These are phyloP conservation scores for Saturnispora zaruensis DNA, from an alignment of 805 yeast genomes.

Conservation along the genomic window DNA sequence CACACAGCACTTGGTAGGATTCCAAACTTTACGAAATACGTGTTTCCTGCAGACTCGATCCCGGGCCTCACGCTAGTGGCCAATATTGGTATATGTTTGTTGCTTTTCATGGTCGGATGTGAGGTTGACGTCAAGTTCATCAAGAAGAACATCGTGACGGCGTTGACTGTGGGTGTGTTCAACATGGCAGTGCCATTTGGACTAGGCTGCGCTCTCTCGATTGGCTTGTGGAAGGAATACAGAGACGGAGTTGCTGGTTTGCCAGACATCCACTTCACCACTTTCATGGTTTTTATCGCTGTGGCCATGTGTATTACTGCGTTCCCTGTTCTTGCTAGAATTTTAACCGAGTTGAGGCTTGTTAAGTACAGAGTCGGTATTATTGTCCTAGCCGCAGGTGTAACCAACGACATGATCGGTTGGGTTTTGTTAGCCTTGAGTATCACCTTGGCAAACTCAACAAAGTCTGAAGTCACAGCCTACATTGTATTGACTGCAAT, in stretches of 20 bases:
- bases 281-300: slow-evolving; percentile 72
- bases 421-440: slow-evolving; percentile 74
- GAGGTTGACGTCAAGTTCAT: slow-evolving; percentile 69
- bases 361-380: slow-evolving; percentile 65
- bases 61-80: slow-evolving; percentile 61
- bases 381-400: slow-evolving; percentile 75
- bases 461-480: slow-evolving; percentile 57
- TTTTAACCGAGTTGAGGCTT: slow-evolving; percentile 62
- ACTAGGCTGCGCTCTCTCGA: slow-evolving; percentile 62
- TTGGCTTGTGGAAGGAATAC: slow-evolving; percentile 57
- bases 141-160: slow-evolving; percentile 49
- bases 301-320: slow-evolving; percentile 83
- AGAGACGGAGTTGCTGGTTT: slow-evolving; percentile 27
- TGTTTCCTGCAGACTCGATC: slow-evolving; percentile 57
- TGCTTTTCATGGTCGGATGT: slow-evolving; percentile 68
- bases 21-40: slow-evolving; percentile 53
- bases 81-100: slow-evolving; percentile 64
- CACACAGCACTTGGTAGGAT: slow-evolving; percentile 69
- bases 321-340: slow-evolving; percentile 75
- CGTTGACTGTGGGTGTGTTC: slow-evolving; percentile 58
- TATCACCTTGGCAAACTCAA: slow-evolving; percentile 68
- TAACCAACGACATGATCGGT: slow-evolving; percentile 69
- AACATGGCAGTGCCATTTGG: slow-evolving; percentile 78
- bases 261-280: slow-evolving; percentile 48
- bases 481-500: slow-evolving; percentile 57